A percentile compares a stretch with the other conserved stretches of the same genome.
These are phyloP conservation scores for Fusarium pseudograminearum DNA, from an alignment of 2,329 filamentous ascomycete species.

Conservation along the genomic window DNA sequence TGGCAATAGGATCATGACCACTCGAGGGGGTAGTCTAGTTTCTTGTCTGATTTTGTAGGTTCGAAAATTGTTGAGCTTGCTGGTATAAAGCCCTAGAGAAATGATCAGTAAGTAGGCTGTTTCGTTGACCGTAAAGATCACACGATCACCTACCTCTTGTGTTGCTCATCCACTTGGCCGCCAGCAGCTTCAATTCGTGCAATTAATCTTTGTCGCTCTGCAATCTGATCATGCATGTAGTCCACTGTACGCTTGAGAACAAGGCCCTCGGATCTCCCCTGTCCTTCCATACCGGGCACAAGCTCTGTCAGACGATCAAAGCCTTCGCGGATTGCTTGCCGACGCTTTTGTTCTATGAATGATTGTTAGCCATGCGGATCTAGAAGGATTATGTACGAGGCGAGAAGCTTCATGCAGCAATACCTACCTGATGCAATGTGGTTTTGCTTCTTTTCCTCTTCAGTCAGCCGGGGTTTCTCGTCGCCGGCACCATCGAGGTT, in stretches of 20 bases:
- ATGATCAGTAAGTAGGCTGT: slow-evolving; percentile 29
- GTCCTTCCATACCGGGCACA: slow-evolving; percentile 84
- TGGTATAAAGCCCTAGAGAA: slow-evolving; percentile 39
- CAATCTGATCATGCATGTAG: slow-evolving; percentile 71
- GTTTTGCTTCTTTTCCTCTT: slow-evolving; percentile 68
- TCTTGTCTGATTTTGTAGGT: not conserved
- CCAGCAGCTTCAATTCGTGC: slow-evolving; percentile 69
- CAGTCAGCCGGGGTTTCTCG: slow-evolving; percentile 64
- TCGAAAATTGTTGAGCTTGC: slow-evolving; percentile 15
- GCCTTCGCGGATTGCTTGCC: slow-evolving; percentile 79
- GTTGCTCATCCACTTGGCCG: slow-evolving; percentile 64
- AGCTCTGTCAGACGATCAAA: slow-evolving; percentile 85
- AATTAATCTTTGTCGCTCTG: slow-evolving; percentile 69
- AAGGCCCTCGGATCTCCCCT: slow-evolving; percentile 85
- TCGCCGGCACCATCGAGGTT: slow-evolving; percentile 50
- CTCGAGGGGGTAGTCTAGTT: not conserved
- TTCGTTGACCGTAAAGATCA: slow-evolving; percentile 1
- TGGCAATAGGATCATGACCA: not conserved
- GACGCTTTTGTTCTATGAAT: slow-evolving; percentile 58
- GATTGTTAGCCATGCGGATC: slow-evolving; percentile 20
- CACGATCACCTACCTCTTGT: slow-evolving; percentile 55
- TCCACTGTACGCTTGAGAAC: slow-evolving; percentile 81
- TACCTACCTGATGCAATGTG: slow-evolving; percentile 62
- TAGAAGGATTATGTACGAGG: not conserved
- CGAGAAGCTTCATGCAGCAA: not conserved